Conservation (phyloP, 2,329 filamentous ascomycete species). For the Hymenoscyphus scutula region DNA sequence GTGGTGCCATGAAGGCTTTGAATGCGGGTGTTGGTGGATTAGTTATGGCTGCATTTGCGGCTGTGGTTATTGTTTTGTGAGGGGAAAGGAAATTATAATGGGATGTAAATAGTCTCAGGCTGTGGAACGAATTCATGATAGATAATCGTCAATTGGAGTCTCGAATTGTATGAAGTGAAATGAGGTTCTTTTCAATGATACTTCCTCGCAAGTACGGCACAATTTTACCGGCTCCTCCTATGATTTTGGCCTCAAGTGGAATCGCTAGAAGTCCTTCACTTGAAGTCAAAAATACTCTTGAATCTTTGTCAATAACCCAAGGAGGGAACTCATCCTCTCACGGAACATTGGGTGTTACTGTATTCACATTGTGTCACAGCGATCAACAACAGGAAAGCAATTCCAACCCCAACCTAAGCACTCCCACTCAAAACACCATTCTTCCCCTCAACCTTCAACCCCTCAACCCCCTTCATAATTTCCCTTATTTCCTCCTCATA, state of each 20-base stretch:
- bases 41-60: constrained; percentile 11
- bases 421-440: constrained; percentile 11
- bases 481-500: constrained; percentile 47
- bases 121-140: background rate
- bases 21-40: constrained; percentile 5
- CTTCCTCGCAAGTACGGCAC: no score
- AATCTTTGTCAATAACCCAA: no score
- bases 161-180: no score
- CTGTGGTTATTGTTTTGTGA: constrained; percentile 15
- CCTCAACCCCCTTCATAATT: constrained; percentile 35
- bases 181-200: no score
- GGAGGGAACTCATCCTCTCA: no score
- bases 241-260: no score
- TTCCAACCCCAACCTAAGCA: constrained; percentile 12
- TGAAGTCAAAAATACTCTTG: no score
- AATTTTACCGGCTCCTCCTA: no score
- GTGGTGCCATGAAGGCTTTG: constrained; percentile 2
- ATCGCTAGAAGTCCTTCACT: no score
- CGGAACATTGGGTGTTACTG: no score
- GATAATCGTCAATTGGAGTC: background rate
- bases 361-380: no score
- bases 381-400: no score
- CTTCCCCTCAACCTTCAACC: constrained; percentile 20
- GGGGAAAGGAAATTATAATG: background rate
- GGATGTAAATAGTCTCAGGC: background rate